Base-by-base conservation (phyloP, 257 asterid species). In the Cruciata laevipes region DNA sequence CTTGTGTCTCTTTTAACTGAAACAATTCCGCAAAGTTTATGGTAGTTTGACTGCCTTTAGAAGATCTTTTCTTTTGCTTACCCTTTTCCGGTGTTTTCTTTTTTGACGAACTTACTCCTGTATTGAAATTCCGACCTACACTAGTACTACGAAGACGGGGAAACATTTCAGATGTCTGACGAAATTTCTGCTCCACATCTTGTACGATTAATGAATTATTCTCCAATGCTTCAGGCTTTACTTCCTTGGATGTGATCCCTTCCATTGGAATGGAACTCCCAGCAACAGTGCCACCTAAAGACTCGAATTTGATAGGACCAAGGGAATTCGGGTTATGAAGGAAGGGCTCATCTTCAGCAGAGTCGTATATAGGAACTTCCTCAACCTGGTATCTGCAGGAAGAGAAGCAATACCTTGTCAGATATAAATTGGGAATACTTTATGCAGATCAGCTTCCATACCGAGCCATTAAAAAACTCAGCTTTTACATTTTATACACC, bases 301-400 rank as follows among this genome's bases (percentile, higher is more conserved):
- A n/a, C 73, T 80, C 84, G 31, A 69, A 61, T 68, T 75, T 76
- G 59, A 75, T 79, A 24, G 79, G 65, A 77, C 61, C 40, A 69
- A 74, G 63, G 38, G 83, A 59, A 69, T 65, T 66, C 57, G 78
- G 71, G 67, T 83, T 70, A 65, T 59, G 76, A 21, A 77, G 80
- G 55, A 80, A 75, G 66, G 85, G 85, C 56, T 87, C 96, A 78
- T 90, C 99, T 79, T 94, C 97, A 72, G 89, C 97, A 67, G 99
- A 94, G 71, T 94, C 99, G 63, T 94, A 90, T 55, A 94, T 83
- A 18, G 96, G 97, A 79, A 94, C 73, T 68, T 94, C 81, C 76
- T 94, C 96, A 71, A 90, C 97, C 27, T 82, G 64, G 78, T 90
- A 90, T 72, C 98, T 88, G 97, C 74, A 78, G 24, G 61, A 62